Conservation (phyloP, 257 asterid genomes). For the Primulina huaijiensis region DNA sequence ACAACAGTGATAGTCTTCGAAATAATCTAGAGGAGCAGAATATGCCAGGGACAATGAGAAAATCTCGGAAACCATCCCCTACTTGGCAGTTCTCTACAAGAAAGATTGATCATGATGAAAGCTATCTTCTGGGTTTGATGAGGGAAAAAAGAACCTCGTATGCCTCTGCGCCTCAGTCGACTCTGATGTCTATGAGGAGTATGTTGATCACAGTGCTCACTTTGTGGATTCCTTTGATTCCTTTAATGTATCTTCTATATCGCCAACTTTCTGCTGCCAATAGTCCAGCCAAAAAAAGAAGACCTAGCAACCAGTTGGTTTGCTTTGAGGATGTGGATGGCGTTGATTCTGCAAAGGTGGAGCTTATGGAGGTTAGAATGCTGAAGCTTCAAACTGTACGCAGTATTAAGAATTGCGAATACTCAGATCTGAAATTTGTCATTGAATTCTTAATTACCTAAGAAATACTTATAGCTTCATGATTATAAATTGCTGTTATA, state of each 20-base stretch:
- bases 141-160: constrained; percentile 77
- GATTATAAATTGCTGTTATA: neutral
- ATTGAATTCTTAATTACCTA: neutral
- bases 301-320: constrained; percentile 57
- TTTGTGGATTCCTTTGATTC: constrained; percentile 90
- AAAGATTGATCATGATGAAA: constrained; percentile 88
- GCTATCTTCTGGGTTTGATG: constrained; percentile 82
- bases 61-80: constrained; percentile 35
- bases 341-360: constrained; percentile 87
- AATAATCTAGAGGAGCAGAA: constrained; percentile 26
- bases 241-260: constrained; percentile 85
- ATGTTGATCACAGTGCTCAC: constrained; percentile 67
- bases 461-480: neutral
- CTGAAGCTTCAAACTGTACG: constrained; percentile 4
- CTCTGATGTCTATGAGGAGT: constrained; percentile 57
- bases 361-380: constrained; percentile 81
- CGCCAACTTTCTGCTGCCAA: constrained; percentile 85
- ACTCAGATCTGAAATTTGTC: neutral
- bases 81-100: constrained; percentile 82
- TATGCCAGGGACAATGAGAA: constrained; percentile 30
- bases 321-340: constrained; percentile 91
- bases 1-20: constrained; percentile 17
- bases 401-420: neutral
- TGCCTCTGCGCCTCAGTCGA: constrained; percentile 87
- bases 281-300: constrained; percentile 73